Conservation (phyloP, 1,284 basidiomycete genomes). For the Pholiota adiposa region DNA sequence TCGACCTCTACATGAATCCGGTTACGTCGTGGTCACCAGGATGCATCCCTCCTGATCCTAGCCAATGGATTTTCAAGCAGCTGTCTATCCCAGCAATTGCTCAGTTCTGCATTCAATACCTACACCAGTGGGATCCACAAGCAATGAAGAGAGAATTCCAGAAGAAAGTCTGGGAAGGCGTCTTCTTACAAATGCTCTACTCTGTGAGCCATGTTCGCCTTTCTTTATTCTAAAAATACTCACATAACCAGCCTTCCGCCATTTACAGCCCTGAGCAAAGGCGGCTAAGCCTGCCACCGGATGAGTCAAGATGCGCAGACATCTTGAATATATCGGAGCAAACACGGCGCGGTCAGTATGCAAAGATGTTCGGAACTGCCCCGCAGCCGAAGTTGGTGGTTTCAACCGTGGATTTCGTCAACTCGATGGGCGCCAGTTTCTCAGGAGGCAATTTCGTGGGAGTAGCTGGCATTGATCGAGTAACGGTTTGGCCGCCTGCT, state of each 20-base stretch:
- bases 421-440: neutral
- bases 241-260: too few relatives aligned
- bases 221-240: too few relatives aligned
- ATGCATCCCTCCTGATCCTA: neutral
- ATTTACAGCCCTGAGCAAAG: neutral
- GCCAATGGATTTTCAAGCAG: neutral
- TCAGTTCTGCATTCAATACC: too few relatives aligned
- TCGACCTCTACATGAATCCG: slow-evolving; percentile 1
- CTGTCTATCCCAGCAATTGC: neutral
- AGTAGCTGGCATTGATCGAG: neutral
- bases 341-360: neutral
- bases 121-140: too few relatives aligned
- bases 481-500: neutral
- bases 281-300: neutral
- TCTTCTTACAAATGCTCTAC: too few relatives aligned
- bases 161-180: too few relatives aligned
- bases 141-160: too few relatives aligned
- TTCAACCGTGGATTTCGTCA: neutral
- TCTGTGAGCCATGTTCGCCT: too few relatives aligned
- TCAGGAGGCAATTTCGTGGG: too few relatives aligned
- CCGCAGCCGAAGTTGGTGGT: neutral
- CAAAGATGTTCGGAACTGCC: neutral
- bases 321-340: neutral
- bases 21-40: slow-evolving; percentile 1
- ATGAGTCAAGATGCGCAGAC: neutral